Conservation (phyloP, 305 asterid genomes). For the Fraxinus dipetala region DNA sequence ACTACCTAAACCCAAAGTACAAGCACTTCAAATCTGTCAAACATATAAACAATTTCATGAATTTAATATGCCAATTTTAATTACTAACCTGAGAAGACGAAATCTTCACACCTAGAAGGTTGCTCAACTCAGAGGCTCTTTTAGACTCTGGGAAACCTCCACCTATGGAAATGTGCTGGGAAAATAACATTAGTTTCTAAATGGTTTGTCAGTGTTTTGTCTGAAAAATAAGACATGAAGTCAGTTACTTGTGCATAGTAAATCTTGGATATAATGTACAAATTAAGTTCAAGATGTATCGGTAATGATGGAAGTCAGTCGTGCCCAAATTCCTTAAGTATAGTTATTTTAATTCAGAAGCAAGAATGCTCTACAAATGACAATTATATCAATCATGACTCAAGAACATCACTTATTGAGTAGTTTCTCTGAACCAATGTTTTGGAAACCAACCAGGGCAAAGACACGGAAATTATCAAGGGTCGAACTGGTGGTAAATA, state of each 20-base stretch:
- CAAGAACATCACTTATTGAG: background rate
- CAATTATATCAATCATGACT: background rate
- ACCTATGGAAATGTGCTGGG: constrained; percentile 30
- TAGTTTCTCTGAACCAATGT: background rate
- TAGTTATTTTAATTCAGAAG: background rate
- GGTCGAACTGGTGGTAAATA: background rate
- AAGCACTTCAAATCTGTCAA: constrained; percentile 14
- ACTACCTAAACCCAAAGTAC: constrained; percentile 43
- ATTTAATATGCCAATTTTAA: background rate
- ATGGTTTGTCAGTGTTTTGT: background rate
- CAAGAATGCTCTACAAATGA: background rate
- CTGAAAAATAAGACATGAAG: constrained; percentile 4
- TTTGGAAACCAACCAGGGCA: background rate
- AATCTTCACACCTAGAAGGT: constrained; percentile 46
- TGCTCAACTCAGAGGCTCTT: constrained; percentile 54
- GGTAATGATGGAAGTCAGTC: background rate
- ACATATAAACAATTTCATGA: constrained; percentile 7
- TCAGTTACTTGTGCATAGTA: background rate
- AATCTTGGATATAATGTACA: background rate
- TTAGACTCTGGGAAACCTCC: constrained; percentile 63
- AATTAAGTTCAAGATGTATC: background rate
- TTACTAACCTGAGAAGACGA: constrained; percentile 52
- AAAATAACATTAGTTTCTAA: constrained; percentile 5
- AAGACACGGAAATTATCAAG: background rate
- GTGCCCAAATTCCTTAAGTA: background rate